Conservation (phyloP, 495 filamentous ascomycete species). For the Hypoxylon fuscum region DNA sequence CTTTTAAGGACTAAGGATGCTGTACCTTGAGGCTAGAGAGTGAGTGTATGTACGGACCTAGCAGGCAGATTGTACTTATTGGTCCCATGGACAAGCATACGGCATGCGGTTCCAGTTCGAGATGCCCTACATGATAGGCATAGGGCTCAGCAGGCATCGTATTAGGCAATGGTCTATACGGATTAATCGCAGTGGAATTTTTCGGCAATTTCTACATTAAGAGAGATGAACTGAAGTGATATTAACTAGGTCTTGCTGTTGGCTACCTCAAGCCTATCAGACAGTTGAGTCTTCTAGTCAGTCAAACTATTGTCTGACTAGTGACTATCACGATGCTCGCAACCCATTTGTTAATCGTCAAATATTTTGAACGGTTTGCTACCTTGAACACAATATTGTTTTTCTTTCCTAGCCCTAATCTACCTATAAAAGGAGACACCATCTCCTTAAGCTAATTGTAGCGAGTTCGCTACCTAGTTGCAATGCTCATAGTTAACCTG, state of each 20-base stretch:
- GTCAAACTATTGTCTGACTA: no score
- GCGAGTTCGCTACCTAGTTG: neutral
- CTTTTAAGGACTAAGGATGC: neutral
- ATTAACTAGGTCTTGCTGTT: neutral
- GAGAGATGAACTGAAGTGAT: neutral
- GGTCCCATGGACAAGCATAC: neutral
- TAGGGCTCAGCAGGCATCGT: neutral
- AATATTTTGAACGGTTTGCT: no score
- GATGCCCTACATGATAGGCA: neutral
- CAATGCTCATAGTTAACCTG: neutral
- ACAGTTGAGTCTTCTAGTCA: no score
- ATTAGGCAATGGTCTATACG: neutral
- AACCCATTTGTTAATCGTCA: no score
- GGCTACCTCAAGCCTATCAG: no score
- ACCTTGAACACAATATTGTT: no score
- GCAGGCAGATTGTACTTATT: constrained; percentile 1
- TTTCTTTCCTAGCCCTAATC: no score
- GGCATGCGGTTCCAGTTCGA: neutral
- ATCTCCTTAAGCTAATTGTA: no score
- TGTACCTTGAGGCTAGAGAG: neutral
- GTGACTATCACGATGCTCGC: no score
- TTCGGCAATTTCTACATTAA: neutral
- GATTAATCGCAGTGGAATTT: neutral
- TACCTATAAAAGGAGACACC: no score
- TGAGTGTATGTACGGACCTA: neutral